Base-by-base conservation (phyloP, 1,284 basidiomycete genomes). In the Cutaneotrichosporon sp. region DNA sequence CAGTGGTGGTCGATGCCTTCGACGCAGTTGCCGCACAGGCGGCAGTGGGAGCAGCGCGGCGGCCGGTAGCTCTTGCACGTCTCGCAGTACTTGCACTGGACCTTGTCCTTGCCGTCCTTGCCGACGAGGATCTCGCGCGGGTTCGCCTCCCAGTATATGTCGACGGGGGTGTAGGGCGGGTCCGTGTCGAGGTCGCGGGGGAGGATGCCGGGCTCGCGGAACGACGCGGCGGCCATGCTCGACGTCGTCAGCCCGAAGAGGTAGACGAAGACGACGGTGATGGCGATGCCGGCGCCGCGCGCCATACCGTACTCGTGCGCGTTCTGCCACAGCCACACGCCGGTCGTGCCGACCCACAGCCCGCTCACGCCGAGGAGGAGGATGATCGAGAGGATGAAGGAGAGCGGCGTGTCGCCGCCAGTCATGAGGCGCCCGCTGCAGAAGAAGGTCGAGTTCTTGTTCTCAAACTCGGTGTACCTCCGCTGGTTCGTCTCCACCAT, bases 21-120 rank as follows among this genome's bases (percentile, higher is more conserved):
- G 24, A 95, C 90, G 73, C 94, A 97, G 74, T 97, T 95, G 69
- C 95, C 91, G 76, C 93, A 97, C 85, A 95, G 86, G 75, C 92
- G 90, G 77, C 93, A 97, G 79, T 97, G 93, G 73, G 90, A 94
- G 38, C 91, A 90, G 61, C 93, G 82, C 8, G 94, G 93, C 16
- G 93, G 91, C 33, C 94, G 86, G 76, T 97, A 95, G 4, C 86
- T 91, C 72, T 86, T 86, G 79, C 93, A 97, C 16, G 92, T 95
- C 49, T 88, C 85, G 76, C 94, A 97, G 71, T 92, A 95, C 79
- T 94, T 95, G 62, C 91, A 88, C 14, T 88, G 87, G 29, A 95
- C 89, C 58, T 91, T 92, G 54, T 51, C 84, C 90, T 83, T 76
- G 92, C 92, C 86, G 82, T 76, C 89, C 38, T 83, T 79, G 22